These are phyloP conservation scores for Xylariaceae sp. DNA, from an alignment of 2,329 filamentous ascomycete genomes.

Conservation along the genomic window DNA sequence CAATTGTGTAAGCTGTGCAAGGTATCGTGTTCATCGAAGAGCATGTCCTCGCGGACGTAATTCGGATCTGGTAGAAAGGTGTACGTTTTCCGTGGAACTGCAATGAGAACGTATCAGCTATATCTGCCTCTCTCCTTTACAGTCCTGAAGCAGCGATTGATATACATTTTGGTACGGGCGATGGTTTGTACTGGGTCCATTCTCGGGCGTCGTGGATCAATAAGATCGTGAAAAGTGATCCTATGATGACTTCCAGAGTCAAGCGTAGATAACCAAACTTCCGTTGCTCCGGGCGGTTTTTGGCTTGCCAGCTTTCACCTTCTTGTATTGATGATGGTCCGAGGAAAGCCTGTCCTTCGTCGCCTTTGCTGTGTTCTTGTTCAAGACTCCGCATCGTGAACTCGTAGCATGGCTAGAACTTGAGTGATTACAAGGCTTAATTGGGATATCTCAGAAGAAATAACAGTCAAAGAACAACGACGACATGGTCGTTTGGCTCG, in stretches of 20 bases:
- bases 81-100: slow-evolving; percentile 34
- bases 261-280: slow-evolving; percentile 24
- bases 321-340: slow-evolving; percentile 1
- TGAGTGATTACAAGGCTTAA: neutral
- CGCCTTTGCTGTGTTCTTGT: slow-evolving; percentile 14
- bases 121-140: neutral
- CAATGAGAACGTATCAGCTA: slow-evolving; percentile 6
- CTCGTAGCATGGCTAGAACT: too few species aligned
- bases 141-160: neutral
- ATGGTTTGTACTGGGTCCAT: slow-evolving; percentile 13
- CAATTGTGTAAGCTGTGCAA: slow-evolving; percentile 34
- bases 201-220: slow-evolving; percentile 18
- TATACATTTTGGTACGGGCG: slow-evolving; percentile 33
- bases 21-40: slow-evolving; percentile 30
- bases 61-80: slow-evolving; percentile 30
- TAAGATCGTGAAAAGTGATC: slow-evolving; percentile 24
- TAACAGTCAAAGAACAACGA: neutral
- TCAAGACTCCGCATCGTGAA: slow-evolving; percentile 22
- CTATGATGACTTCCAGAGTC: slow-evolving; percentile 30
- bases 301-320: slow-evolving; percentile 14
- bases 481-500: neutral
- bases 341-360: slow-evolving; percentile 32
- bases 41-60: slow-evolving; percentile 34
- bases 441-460: neutral
- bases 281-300: slow-evolving; percentile 7